Evolutionary conservation across 192 early-diverging fungal genomes (phyloP), one percentile per base, ranked within the genome.

Genomic region (Spizellomyces punctatus): DNA sequence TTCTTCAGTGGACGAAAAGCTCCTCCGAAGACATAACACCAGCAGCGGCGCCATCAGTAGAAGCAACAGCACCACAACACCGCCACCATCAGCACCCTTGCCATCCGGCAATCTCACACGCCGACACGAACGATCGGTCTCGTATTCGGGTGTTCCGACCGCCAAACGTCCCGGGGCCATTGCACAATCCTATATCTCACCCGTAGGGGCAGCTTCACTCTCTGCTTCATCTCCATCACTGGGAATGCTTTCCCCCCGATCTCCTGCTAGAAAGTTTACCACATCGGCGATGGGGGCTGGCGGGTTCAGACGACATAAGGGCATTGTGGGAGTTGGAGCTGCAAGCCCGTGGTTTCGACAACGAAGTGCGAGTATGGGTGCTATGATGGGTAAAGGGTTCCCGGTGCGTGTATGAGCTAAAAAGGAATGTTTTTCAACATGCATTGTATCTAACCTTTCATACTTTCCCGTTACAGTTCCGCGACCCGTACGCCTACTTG

Each of bases 1-100:
- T 12, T 72, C 70, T 8, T 72, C 70, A 16, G 70, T 65, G 10
- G 70, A 72, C 62, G 70, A 72, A 65, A 55, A n/a, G 10, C 10
- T 47, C 16, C 16, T 72, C 10, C 59, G 48, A 14, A 44, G 10
- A n/a, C 17, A 41, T 14, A 19, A 14, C 5, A 19, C n/a, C 54
- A 56, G n/a, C 54, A 56, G 6, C 54, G 54, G 27, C 27, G 27
- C 27, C 27, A 36, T 36, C 27, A 36, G 27, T 36, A 36, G 27
- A 36, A 36, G 27, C 27, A 36, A 36, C 27, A 36, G 27, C 27
- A 36, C 27, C 27, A 36, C 27, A 36, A 36, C 27, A 36, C 27
- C 27, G 3, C 27, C 27, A 36, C 0, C 0, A 54, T 54, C 17
- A 54, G 4, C 50, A 3, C 50, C 50, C 14, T 54, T 12, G 50